Base-by-base conservation (phyloP, 371 early-diverging fungal species). In the Mortierella sp. region DNA sequence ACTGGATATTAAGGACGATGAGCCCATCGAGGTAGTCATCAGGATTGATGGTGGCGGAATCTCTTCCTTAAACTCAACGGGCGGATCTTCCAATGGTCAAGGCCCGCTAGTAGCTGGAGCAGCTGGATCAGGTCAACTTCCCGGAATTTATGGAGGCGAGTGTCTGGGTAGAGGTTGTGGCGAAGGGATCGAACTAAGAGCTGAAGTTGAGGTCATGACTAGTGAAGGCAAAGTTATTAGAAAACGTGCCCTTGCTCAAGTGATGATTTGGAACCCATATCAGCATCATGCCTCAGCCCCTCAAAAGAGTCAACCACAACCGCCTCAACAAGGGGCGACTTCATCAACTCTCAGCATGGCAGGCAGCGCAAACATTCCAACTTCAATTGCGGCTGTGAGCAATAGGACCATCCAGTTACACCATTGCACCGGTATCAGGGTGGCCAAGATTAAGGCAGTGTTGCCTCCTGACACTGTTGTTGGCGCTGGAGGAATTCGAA, bases 371-470 rank as follows among this genome's bases (percentile, higher is more conserved):
- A 2, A 42, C 13, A 12, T 49, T 2, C 45, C 37, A 0, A 28
- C 63, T 2, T 47, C 70, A 10, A 57, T 47, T 61, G 56, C 62
- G 4, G 62, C 62, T 5, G 13, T 64, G 0, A 59, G 62, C 31
- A 66, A 55, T 22, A 64, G 68, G 45, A 22, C 23, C 22, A 42
- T 22, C 23, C 66, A 66, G 66, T 43, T 63, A 7, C 73, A 72
- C 12, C 69, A 78, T 37, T 78, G 79, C n/a, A 69, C 79, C 1
- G 75, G 81, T 0, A 63, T 80, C 35, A 64, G 75, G 12, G 68
- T 80, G 23, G 81, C 71, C 51, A 80, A 80, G 69, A 75, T 80
- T 61, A 80, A 80, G 66, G 81, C 81, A 22, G 75, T 75, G 2
- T 53, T 80, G 4, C 81, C 81, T 2, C 26, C 68, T 3, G 81